Evolutionary conservation across 2,329 filamentous ascomycete species (phyloP).

Genomic region (Herpotrichia juniperi): DNA sequence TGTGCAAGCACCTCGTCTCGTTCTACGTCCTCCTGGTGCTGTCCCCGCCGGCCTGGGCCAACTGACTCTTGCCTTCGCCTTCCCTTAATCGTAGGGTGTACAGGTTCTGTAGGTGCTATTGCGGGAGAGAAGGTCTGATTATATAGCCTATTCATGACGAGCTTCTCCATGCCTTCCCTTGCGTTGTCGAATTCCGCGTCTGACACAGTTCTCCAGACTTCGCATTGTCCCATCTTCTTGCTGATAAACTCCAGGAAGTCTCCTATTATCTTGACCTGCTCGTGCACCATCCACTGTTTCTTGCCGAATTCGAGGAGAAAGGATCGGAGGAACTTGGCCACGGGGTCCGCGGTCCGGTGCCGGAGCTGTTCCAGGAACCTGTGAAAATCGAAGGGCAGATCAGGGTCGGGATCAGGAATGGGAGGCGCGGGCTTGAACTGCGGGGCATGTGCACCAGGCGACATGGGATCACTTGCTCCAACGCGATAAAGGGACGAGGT

Average conservation of each 20-base stretch:
- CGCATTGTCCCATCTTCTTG: slow-evolving; percentile 97
- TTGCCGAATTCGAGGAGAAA: slow-evolving; percentile 95
- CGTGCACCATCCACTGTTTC: slow-evolving; percentile 99
- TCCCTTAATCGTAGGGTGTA: slow-evolving; percentile 69
- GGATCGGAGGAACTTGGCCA: slow-evolving; percentile 92
- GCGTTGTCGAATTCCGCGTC: slow-evolving; percentile 99
- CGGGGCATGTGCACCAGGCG: slow-evolving; percentile 40
- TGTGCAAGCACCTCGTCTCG: slow-evolving; percentile 94
- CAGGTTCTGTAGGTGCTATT: slow-evolving; percentile 79
- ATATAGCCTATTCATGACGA: slow-evolving; percentile 98
- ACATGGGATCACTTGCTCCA: slow-evolving; percentile 37
- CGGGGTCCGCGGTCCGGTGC: slow-evolving; percentile 96
- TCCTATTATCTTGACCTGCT: slow-evolving; percentile 98
- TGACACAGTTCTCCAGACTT: slow-evolving; percentile 94
- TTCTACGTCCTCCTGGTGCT: slow-evolving; percentile 98
- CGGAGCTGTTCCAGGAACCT: slow-evolving; percentile 94
- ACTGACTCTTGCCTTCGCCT: slow-evolving; percentile 64
- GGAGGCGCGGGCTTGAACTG: slow-evolving; percentile 65
- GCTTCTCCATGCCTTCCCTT: slow-evolving; percentile 97
- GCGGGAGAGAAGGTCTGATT: slow-evolving; percentile 95
- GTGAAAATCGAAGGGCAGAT: slow-evolving; percentile 95
- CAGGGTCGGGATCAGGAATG: slow-evolving; percentile 69
- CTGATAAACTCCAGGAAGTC: slow-evolving; percentile 97
- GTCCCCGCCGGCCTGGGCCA: slow-evolving; percentile 85
- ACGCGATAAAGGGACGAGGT: slow-evolving; percentile 42